Base-by-base conservation (phyloP, 352 stramenopile genomes). In the Halophytophthora polymorphica region DNA sequence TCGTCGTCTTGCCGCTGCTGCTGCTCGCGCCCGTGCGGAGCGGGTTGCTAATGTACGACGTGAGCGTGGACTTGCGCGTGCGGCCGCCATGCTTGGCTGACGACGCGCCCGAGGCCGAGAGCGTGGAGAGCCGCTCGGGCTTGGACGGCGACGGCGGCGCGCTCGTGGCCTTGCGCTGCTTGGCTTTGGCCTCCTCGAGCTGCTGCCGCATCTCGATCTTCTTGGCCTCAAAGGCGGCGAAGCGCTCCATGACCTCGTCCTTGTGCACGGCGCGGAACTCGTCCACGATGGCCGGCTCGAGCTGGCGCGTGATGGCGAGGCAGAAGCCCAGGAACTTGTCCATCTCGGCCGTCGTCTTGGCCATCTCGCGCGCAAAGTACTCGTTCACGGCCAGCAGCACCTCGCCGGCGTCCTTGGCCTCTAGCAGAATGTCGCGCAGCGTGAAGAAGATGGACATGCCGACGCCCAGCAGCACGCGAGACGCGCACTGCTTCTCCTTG, bases 121-220 rank as follows among this genome's bases (percentile, higher is more conserved):
- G 56, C 21, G 69, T 85, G 12, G 74, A 79, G 38, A 69, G 50
- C 12, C 71, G 52, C n/a, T 88, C 77, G 0, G 64, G 46, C 36
- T 86, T 88, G 1, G 71, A 71, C 2, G 78, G 78, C 2, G 78
- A 89, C 19, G 78, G 56, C 12, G 78, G 78, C 6, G 74, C 70
- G 28, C 63, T 69, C 1, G 57, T 58, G 11, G 58, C 55, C 35
- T 65, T 68, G 11, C 68, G 65, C 45, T 79, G 64, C 57, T 73
- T 85, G 2, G 52, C 59, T 58, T 86, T 86, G 13, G 73, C 66
- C 61, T 84, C 72, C 53, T 91, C 77, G 47, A 89, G 72, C 52
- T 92, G 81, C 37, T 90, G 77, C 21, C 81, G 72, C 81, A 93
- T 88, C 45, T 90, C 80, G 45, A 88, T 89, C 57, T 91, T 93